Evolutionary conservation across 148 eudicot genomes (phyloP).

Genomic region (Nepenthes gracilis): DNA sequence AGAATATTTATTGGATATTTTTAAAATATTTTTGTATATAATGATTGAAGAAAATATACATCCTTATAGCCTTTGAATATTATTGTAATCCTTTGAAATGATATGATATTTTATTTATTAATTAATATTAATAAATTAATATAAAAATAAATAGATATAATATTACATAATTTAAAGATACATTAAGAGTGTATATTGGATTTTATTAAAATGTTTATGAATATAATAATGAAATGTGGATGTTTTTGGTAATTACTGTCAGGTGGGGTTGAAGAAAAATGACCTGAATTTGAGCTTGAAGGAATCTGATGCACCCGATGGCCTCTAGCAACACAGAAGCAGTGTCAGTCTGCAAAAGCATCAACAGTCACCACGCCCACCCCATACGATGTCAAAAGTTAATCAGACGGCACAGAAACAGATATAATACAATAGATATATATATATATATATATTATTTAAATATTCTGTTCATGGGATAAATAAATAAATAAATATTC

Average conservation of each 20-base stretch:
- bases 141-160: no score
- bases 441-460: background rate
- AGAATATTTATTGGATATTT: no score
- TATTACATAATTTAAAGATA: background rate
- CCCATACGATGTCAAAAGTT: background rate
- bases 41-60: no score
- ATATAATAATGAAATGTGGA: no score
- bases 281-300: conserved; percentile 85
- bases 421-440: background rate
- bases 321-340: conserved; percentile 88
- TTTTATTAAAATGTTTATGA: no score
- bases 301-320: conserved; percentile 84
- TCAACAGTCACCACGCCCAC: background rate
- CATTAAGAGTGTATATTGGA: background rate
- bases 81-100: no score
- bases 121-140: no score
- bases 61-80: no score
- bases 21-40: no score
- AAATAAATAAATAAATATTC: background rate
- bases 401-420: no score
- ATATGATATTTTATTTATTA: no score
- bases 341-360: conserved; percentile 89
- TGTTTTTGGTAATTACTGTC: no score
- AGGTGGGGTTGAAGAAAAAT: conserved; percentile 17
- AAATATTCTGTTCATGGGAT: background rate